These are phyloP conservation scores for Yamadazyma atlantica DNA, from an alignment of 1,139 yeast species.

Conservation along the genomic window DNA sequence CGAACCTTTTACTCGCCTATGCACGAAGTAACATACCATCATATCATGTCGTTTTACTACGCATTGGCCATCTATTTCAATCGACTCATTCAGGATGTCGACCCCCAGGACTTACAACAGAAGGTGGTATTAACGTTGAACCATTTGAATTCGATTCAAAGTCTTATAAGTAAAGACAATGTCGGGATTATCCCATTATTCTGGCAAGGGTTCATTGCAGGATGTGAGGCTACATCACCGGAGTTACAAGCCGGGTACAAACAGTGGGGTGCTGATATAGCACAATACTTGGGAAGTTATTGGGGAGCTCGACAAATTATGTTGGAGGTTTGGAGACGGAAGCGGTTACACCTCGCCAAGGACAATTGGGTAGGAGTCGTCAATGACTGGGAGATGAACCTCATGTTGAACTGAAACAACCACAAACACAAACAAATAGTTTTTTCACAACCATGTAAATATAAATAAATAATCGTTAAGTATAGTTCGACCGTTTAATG, in stretches of 20 bases:
- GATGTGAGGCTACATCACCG: conserved; percentile 70
- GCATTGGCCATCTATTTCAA: conserved; percentile 75
- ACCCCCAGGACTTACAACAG: conserved; percentile 53
- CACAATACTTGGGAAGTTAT: conserved; percentile 75
- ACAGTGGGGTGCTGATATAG: conserved; percentile 79
- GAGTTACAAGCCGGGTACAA: conserved; percentile 66
- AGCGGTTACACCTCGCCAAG: conserved; percentile 54
- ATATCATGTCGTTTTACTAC: conserved; percentile 75
- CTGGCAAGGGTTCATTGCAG: conserved; percentile 91
- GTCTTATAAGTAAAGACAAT: conserved; percentile 51
- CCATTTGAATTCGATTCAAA: conserved; percentile 65
- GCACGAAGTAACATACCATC: conserved; percentile 80
- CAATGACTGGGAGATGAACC: conserved; percentile 81
- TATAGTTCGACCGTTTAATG: background rate
- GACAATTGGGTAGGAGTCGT: conserved; percentile 81
- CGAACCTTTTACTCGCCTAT: conserved; percentile 48
- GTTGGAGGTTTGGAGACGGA: conserved; percentile 84
- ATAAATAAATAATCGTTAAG: background rate
- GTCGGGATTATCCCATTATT: conserved; percentile 72
- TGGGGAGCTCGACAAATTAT: conserved; percentile 85
- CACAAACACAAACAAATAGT: background rate
- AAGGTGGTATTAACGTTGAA: conserved; percentile 61
- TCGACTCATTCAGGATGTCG: conserved; percentile 58
- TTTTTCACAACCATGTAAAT: background rate
- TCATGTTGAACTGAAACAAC: conserved; percentile 56